These are phyloP conservation scores for Neonectria neomacrospora DNA, from an alignment of 2,329 filamentous ascomycete species.

Conservation along the genomic window DNA sequence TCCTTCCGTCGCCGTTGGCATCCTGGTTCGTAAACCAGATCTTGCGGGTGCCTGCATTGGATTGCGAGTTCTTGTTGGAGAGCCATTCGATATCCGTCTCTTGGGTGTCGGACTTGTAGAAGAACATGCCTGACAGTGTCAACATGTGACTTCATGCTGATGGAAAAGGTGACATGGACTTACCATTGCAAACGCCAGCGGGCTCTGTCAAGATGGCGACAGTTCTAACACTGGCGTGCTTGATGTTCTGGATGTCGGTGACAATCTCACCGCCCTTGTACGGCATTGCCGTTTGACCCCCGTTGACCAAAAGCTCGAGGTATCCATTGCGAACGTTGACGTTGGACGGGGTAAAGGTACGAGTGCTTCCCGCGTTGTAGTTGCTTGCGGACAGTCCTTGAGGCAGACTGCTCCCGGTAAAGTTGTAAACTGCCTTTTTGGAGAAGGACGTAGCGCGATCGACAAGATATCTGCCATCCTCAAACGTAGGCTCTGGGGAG, in stretches of 20 bases:
- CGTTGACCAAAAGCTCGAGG: conserved; percentile 44
- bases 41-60: conserved; percentile 41
- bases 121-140: conserved; percentile 46
- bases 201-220: conserved; percentile 45
- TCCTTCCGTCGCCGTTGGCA: conserved; percentile 33
- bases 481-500: conserved; percentile 31
- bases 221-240: conserved; percentile 46
- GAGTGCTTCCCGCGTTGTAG: conserved; percentile 20
- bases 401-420: conserved; percentile 38
- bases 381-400: conserved; percentile 38
- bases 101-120: conserved; percentile 43
- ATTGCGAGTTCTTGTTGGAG: conserved; percentile 42
- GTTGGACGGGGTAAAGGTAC: conserved; percentile 20
- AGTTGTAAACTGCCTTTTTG: conserved; percentile 40
- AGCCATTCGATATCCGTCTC: conserved; percentile 50
- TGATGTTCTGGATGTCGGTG: conserved; percentile 43
- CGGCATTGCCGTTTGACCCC: conserved; percentile 41
- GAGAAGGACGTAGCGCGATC: conserved; percentile 32
- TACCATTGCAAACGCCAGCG: conserved; percentile 48
- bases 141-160: accelerated
- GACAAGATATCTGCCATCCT: conserved; percentile 41
- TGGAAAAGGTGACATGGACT: conserved; percentile 24
- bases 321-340: conserved; percentile 43
- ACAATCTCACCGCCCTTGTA: conserved; percentile 41
- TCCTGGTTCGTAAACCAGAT: conserved; percentile 49